Base-by-base conservation (phyloP, 306 rosid species). In the Quercus agrifolia region DNA sequence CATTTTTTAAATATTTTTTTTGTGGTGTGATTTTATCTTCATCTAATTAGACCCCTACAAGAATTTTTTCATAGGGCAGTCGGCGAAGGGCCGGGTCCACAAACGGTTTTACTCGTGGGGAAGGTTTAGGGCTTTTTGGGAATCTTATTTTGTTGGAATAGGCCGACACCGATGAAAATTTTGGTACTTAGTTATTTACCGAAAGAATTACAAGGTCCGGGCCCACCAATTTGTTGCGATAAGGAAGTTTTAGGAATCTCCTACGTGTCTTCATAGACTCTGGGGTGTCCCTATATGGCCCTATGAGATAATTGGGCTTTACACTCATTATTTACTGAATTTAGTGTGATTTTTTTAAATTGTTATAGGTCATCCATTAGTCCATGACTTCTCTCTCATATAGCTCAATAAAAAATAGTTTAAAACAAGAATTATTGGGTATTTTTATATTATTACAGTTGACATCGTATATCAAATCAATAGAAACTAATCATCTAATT, bases 131-230 rank as follows among this genome's bases (percentile, higher is more conserved):
- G 77, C 15, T 17, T 51, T 4, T 5, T 2, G 1, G 62, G 76
- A 52, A 52, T 58, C 12, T 77, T 56, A 1, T 17, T 2, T 7
- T 7, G 21, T 3, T 1, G 74, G 78, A 2, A 17, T 67, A 19
- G 52, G 84, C 63, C 76, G 80, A 80, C 85, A 28, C 20, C 14
- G 5, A 69, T 35, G 31, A 46, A 54, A 30, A 61, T 56, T 63
- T 80, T 78, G 77, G 81, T 67, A 31, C 64, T 74, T 71, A 44
- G 77, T 83, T 67, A 31, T 70, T 74, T 71, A 54, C 33, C 49
- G 1, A 46, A 20, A 59, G 49, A 38, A 70, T 33, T 27, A 61
- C 44, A 12, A 28, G 62, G 31, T 20, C 52, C 78, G 77, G 84
- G 64, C 81, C 83, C 80, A 73, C 70, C 1, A 25, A 33, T 61